phyloP scores from a whole-genome alignment of 371 early-diverging fungal genomes.

The Mucor racemosus region DNA sequence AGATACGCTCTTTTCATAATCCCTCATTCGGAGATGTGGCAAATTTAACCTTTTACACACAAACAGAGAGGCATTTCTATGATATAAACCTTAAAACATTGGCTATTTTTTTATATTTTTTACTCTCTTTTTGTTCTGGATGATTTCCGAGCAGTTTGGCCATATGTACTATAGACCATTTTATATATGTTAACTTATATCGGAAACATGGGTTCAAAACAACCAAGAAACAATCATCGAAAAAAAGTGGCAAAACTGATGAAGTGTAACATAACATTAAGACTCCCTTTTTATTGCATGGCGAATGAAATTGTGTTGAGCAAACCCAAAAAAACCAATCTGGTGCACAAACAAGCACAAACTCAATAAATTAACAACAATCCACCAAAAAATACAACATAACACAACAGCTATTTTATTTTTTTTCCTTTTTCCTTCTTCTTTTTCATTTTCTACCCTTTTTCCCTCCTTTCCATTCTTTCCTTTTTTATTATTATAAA shows the following conservation, averaged over 20 bases:
- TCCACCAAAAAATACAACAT: conserved; percentile 4
- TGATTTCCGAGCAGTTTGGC: background rate
- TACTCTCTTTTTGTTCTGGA: no score
- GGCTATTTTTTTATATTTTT: no score
- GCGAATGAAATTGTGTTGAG: conserved; percentile 1
- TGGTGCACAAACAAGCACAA: conserved; percentile 5
- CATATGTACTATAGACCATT: background rate
- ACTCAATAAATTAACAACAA: conserved; percentile 1
- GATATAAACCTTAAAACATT: no score
- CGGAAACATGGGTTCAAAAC: background rate
- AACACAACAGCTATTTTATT: conserved; percentile 4
- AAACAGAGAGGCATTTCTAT: no score
- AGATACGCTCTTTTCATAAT: background rate
- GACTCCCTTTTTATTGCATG: conserved; percentile 12
- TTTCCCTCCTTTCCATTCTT: conserved; percentile 7
- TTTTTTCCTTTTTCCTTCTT: conserved; percentile 13
- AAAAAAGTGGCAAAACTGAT: background rate
- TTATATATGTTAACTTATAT: background rate
- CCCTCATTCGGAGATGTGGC: background rate
- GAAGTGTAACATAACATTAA: conserved; percentile 7
- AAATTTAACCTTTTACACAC: background rate
- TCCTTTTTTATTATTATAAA: conserved; percentile 11
- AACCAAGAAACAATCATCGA: background rate
- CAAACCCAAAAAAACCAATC: conserved; percentile 2
- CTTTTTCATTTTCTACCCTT: conserved; percentile 19